Percentiles rank a stretch among this genome's conserved stretches.
Evolutionary conservation across 176 grass and related monocot species (phyloP).

Genomic region (Eleusine indica): DNA sequence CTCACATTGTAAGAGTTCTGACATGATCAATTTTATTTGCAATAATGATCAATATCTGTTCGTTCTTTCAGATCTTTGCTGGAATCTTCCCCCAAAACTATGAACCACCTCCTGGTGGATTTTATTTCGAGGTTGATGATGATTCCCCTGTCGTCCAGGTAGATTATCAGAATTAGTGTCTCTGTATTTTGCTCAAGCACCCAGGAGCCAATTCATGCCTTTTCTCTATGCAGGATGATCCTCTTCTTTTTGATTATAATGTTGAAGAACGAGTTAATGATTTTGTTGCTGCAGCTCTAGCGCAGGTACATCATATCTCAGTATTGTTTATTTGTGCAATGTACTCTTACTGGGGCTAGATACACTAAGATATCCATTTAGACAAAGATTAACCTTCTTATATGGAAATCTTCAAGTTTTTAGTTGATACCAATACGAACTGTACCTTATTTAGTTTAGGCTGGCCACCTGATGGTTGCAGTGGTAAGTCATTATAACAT

Average conservation of each 20-base stretch:
- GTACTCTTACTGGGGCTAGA: constrained; percentile 14
- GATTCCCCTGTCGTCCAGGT: constrained; percentile 81
- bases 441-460: constrained; percentile 26
- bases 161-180: constrained; percentile 27
- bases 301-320: constrained; percentile 67
- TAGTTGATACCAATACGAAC: constrained; percentile 25
- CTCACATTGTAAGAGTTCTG: constrained; percentile 10
- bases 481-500: neutral
- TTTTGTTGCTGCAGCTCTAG: constrained; percentile 94
- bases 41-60: constrained; percentile 35
- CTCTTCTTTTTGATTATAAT: constrained; percentile 94
- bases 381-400: neutral
- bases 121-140: constrained; percentile 94
- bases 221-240: constrained; percentile 71
- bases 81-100: constrained; percentile 97
- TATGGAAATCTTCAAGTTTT: neutral
- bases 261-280: constrained; percentile 87
- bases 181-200: constrained; percentile 6
- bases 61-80: constrained; percentile 75
- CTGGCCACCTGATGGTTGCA: neutral
- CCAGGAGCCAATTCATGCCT: constrained; percentile 6
- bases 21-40: constrained; percentile 16
- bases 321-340: constrained; percentile 8
- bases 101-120: constrained; percentile 90
- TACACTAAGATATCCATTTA: constrained; percentile 12